These are phyloP conservation scores for Hippophae gyantsensis DNA, from an alignment of 306 rosid genomes.

Conservation along the genomic window DNA sequence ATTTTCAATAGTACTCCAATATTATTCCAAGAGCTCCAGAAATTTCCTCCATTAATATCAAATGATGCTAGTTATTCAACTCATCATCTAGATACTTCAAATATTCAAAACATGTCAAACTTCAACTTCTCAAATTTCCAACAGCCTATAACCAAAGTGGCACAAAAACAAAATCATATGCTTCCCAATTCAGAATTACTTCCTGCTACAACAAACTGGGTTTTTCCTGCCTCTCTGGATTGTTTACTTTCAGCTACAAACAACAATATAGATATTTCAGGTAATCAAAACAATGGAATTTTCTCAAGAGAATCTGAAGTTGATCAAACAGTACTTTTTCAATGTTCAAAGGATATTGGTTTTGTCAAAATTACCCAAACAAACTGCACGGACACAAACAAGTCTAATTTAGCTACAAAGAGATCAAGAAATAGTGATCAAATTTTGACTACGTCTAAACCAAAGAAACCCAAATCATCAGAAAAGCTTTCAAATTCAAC, in stretches of 20 bases:
- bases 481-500: constrained; percentile 35
- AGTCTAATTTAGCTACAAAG: constrained; percentile 26
- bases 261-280: constrained; percentile 32
- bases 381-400: constrained; percentile 1
- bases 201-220: neutral
- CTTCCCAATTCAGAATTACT: too few relatives aligned
- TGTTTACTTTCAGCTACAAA: constrained; percentile 44
- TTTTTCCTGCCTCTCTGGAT: constrained; percentile 39
- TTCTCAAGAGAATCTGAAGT: constrained; percentile 11
- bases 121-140: too few relatives aligned
- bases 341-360: constrained; percentile 30
- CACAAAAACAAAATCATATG: too few relatives aligned
- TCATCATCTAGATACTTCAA: constrained; percentile 1
- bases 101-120: neutral
- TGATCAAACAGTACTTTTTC: constrained; percentile 14
- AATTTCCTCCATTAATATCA: neutral
- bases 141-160: too few relatives aligned
- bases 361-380: neutral
- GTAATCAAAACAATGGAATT: constrained; percentile 37
- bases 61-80: neutral
- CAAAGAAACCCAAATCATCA: constrained; percentile 47
- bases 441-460: constrained; percentile 7
- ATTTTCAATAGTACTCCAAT: constrained; percentile 33
- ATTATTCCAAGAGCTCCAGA: constrained; percentile 9
- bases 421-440: constrained; percentile 18